Evolutionary conservation across 345 rosid genomes (phyloP).

Genomic region (Brassica cretica): DNA sequence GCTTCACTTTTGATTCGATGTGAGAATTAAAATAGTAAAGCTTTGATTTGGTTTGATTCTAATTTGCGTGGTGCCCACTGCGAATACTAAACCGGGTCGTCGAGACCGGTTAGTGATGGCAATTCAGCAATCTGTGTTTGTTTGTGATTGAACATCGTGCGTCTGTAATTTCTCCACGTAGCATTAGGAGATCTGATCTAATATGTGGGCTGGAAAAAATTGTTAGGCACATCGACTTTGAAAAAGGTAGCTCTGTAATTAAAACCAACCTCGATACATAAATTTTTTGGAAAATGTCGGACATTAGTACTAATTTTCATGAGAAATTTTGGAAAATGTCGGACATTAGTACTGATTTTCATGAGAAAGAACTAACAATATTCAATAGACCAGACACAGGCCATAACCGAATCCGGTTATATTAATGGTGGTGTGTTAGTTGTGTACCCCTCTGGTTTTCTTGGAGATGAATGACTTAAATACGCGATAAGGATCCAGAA

Average conservation of each 20-base stretch:
- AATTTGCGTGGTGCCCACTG: slow-evolving; percentile 31
- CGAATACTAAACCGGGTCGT: slow-evolving; percentile 21
- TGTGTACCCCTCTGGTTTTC: neutral
- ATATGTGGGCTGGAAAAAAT: neutral
- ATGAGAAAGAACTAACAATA: neutral
- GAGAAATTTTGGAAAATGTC: neutral
- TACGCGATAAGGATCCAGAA: no score
- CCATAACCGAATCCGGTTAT: neutral
- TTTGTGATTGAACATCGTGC: slow-evolving; percentile 4
- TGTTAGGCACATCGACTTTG: slow-evolving; percentile 3
- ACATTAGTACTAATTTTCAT: neutral
- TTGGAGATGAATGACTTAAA: neutral
- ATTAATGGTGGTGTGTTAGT: neutral
- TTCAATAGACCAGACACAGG: neutral
- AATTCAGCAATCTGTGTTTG: neutral
- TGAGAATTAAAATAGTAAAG: neutral
- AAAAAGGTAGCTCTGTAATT: neutral
- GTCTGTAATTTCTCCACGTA: slow-evolving; percentile 25
- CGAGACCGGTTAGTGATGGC: slow-evolving; percentile 10
- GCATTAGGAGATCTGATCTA: neutral
- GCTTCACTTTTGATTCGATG: neutral
- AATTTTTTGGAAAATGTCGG: neutral
- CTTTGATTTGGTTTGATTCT: slow-evolving; percentile 18
- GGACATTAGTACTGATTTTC: neutral
- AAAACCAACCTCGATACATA: neutral